Evolutionary conservation across 1,284 basidiomycete species (phyloP).

Genomic region (Chalciporus sp.): DNA sequence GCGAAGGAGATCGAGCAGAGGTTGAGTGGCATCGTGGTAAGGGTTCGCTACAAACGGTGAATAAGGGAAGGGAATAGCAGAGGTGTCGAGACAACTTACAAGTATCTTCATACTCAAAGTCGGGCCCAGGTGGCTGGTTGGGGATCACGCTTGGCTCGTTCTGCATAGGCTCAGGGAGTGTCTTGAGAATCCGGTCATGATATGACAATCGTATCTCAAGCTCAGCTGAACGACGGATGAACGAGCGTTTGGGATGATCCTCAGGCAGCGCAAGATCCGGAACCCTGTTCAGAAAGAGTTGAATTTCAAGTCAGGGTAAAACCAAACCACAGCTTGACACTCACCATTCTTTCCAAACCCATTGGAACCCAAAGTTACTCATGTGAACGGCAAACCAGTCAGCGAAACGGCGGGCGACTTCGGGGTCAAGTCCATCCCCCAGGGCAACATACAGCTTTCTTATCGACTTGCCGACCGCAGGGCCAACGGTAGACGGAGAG

Average conservation of each 20-base stretch:
- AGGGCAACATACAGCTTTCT: conserved; percentile 80
- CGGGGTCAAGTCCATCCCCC: conserved; percentile 84
- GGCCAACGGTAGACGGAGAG: conserved; percentile 89
- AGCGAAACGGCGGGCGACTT: conserved; percentile 77
- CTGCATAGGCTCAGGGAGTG: conserved; percentile 83
- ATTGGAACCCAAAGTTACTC: conserved; percentile 97
- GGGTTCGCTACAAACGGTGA: conserved; percentile 56
- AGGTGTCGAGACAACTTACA: conserved; percentile 42
- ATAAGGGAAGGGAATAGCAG: conserved; percentile 2
- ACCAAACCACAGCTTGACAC: conserved; percentile 27
- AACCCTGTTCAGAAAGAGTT: conserved; percentile 56
- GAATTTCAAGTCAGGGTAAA: neutral
- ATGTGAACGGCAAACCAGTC: conserved; percentile 98
- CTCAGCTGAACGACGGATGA: conserved; percentile 88
- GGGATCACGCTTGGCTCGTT: conserved; percentile 67
- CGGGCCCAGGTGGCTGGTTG: conserved; percentile 78
- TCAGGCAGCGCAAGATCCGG: conserved; percentile 74
- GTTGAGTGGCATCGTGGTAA: conserved; percentile 78
- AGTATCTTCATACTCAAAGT: conserved; percentile 82
- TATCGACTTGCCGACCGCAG: conserved; percentile 94
- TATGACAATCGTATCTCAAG: conserved; percentile 93
- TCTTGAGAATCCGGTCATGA: conserved; percentile 90
- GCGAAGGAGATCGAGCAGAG: conserved; percentile 82
- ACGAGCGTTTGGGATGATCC: conserved; percentile 84
- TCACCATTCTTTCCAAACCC: conserved; percentile 99